Evolutionary conservation across 768 basidiomycete genomes (phyloP).

Genomic region (Leucogyrophana mollusca): DNA sequence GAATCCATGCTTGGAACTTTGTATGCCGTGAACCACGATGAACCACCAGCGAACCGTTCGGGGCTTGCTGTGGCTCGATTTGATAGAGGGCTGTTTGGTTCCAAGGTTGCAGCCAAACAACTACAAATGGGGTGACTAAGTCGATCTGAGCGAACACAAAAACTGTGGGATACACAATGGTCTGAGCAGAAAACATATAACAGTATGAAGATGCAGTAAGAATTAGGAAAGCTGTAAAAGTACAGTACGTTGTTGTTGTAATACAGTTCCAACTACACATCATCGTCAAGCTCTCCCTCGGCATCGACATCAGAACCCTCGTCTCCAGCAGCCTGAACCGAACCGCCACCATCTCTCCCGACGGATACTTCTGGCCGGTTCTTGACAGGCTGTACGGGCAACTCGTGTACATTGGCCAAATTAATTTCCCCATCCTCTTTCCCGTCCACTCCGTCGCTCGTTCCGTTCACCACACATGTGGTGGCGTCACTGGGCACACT

Average conservation of each 20-base stretch:
- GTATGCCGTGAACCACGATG: constrained; percentile 29
- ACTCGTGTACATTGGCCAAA: too few species aligned
- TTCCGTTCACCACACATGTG: constrained; percentile 37
- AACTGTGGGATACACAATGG: too few species aligned
- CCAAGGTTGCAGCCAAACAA: constrained; percentile 21
- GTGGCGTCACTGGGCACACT: constrained; percentile 62
- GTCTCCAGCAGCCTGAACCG: constrained; percentile 11
- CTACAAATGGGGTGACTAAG: neutral
- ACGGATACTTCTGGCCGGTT: too few species aligned
- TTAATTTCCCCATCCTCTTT: constrained; percentile 21
- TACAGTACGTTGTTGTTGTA: too few species aligned
- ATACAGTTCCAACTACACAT: constrained; percentile 20
- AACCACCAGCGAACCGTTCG: constrained; percentile 36
- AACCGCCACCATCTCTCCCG: constrained; percentile 5
- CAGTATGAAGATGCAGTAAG: constrained; percentile 16
- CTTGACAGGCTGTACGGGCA: too few species aligned
- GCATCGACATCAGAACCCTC: constrained; percentile 38
- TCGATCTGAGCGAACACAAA: too few species aligned
- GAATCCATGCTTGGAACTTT: constrained; percentile 24
- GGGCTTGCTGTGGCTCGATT: constrained; percentile 30
- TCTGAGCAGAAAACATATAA: too few species aligned
- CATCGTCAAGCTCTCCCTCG: constrained; percentile 43
- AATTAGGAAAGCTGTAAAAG: too few species aligned
- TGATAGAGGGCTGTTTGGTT: constrained; percentile 17
- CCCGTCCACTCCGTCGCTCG: constrained; percentile 24